Base-by-base conservation (phyloP, 257 asterid species). In the Solanum chilense region DNA sequence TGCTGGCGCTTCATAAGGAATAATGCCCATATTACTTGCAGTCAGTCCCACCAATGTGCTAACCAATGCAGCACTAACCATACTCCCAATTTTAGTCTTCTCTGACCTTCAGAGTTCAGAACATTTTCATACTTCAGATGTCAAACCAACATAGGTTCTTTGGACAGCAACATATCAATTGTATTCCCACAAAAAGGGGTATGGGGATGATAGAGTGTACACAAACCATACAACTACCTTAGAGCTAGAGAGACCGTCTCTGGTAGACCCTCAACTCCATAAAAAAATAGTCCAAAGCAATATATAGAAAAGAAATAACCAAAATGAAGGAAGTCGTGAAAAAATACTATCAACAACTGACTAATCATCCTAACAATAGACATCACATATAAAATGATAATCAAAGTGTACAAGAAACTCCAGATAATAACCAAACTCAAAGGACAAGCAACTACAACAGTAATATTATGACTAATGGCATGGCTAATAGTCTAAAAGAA, bases 81-180 rank as follows among this genome's bases (percentile, higher is more conserved):
- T 96, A 90, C 98, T 91, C 88, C 98, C 98, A 69, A 96, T 92
- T 90, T 92, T 92, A 31, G 96, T 94, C 95, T 94, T 96, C 93
- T 94, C 98, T 78, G 95, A 92, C 98, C 98, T 95, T 90, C 89
- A 90, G 14, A 83, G 86, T 86, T 86, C 70, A 69, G 49, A 21
- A 20, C 44, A 62, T 84, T 45, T 87, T 87, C 89, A 86, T 58
- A 77, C 56, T 82, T 82, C 86, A 75, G 37, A 80, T 68, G 83
- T 42, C 85, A 85, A 45, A 68, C 49, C 37, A 64, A 41, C 85
- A 84, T 49, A 64, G 56, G 71, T 80, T 68, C 64, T 39, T 33
- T 78, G 87, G 71, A 64, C 71, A 64, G 25, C 71, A 64, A 12
- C 29, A 60, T 60, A 23, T 23, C 25, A 6, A 60, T 23, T 10